Evolutionary conservation across 2,329 filamentous ascomycete species (phyloP), one percentile per base, ranked within the genome.

Genomic region (Knoxdaviesia proteae): DNA sequence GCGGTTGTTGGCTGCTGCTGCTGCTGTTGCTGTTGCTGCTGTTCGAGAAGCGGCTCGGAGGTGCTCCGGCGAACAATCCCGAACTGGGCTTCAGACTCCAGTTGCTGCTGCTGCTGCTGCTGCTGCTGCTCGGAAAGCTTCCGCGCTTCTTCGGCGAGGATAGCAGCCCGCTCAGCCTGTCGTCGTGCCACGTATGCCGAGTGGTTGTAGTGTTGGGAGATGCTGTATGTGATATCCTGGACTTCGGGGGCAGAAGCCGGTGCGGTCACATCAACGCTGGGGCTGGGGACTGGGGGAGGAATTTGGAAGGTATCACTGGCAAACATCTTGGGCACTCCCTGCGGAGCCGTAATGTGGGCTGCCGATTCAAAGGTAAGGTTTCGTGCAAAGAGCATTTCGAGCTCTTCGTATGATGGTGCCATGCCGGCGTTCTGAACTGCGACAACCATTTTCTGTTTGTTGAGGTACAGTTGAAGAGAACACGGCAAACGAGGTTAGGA

Each of bases 161-260:
- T 20, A 20, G 20, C 20, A 20, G 20, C 20, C 20, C 20, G 20
- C 60, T 58, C 40, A 20, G 20, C 20, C 20, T 20, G 20, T 20
- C 20, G 20, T 20, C 20, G 20, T 20, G 55, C 64, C 47, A 77
- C 55, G 55, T 92, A 83, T 38, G 79, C 65, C 6, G 83, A 84
- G 54, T 87, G 84, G 49, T 80, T 79, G 58, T 93, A 93, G 58
- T 93, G 84, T 53, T 83, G 78, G 7, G 82, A 81, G 50, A 82
- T 74, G 45, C 70, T 77, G 61, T 90, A 92, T 47, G 71, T 65
- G 48, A 83, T 77, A 40, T 60, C 63, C 44, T 60, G 58, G 38
- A 53, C 55, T 43, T 54, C 57, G 20, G 49, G 49, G 47, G 50
- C 47, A 33, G 54, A 52, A 37, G 51, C 47, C 46, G 55, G 56